phyloP scores from a whole-genome alignment of 805 yeast species.

The Debaryomyces tyrocola region DNA sequence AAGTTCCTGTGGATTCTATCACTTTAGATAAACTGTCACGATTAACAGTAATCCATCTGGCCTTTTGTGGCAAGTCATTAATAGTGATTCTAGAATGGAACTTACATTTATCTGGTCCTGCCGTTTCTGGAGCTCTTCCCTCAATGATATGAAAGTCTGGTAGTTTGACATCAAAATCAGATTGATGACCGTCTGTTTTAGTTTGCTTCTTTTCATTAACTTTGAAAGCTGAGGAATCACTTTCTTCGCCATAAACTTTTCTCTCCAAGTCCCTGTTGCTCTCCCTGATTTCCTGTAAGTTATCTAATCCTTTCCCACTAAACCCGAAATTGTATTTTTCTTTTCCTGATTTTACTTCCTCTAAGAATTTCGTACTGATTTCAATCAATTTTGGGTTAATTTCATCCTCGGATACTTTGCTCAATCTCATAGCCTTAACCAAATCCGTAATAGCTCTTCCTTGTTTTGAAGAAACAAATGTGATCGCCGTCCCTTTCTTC shows the following conservation, averaged over 20 bases:
- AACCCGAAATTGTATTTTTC: constrained; percentile 72
- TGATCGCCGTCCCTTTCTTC: constrained; percentile 55
- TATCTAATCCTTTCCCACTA: constrained; percentile 90
- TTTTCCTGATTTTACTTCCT: constrained; percentile 65
- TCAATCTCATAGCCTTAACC: constrained; percentile 62
- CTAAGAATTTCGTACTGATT: constrained; percentile 56
- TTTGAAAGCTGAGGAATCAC: neutral
- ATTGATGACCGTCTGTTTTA: neutral
- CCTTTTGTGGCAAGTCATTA: constrained; percentile 81
- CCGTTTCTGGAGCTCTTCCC: constrained; percentile 52
- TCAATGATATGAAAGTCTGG: constrained; percentile 51
- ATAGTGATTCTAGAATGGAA: constrained; percentile 72
- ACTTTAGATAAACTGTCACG: constrained; percentile 62
- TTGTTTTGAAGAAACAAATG: constrained; percentile 65
- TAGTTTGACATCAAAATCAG: constrained; percentile 18
- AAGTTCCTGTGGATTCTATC: constrained; percentile 68
- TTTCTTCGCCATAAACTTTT: constrained; percentile 46
- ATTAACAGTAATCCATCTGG: constrained; percentile 75
- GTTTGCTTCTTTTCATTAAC: neutral
- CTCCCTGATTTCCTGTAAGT: constrained; percentile 63
- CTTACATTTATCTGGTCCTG: constrained; percentile 53
- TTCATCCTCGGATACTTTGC: constrained; percentile 43
- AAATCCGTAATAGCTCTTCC: constrained; percentile 67
- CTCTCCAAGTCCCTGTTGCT: constrained; percentile 51
- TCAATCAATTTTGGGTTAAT: constrained; percentile 51